These are phyloP conservation scores for Phytophthora sp. DNA, from an alignment of 352 stramenopile genomes.

Conservation along the genomic window DNA sequence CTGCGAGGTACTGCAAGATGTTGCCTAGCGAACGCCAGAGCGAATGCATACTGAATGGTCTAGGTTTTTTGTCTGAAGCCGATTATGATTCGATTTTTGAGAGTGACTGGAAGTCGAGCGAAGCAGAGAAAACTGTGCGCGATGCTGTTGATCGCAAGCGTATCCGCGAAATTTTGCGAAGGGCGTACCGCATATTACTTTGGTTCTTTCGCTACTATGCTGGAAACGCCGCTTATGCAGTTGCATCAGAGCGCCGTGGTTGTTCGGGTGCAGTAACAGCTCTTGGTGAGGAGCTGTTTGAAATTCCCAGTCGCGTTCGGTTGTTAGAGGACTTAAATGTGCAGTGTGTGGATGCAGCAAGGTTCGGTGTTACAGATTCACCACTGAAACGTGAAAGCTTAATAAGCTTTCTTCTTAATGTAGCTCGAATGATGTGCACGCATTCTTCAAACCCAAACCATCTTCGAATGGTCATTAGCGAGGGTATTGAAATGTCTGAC, in stretches of 20 bases:
- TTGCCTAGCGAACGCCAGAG: constrained; percentile 1
- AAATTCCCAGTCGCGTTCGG: constrained; percentile 51
- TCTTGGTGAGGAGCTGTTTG: constrained; percentile 41
- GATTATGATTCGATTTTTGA: constrained; percentile 60
- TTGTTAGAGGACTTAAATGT: constrained; percentile 75
- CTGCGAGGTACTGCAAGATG: not conserved
- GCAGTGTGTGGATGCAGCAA: constrained; percentile 44
- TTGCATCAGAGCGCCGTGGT: constrained; percentile 10
- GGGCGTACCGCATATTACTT: constrained; percentile 62
- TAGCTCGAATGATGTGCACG: constrained; percentile 52
- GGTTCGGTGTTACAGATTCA: constrained; percentile 54
- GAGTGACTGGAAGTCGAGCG: constrained; percentile 52
- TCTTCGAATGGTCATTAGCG: constrained; percentile 44
- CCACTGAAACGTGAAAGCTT: constrained; percentile 54
- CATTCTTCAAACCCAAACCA: constrained; percentile 42
- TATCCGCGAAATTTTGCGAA: constrained; percentile 47
- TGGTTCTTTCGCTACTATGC: constrained; percentile 72
- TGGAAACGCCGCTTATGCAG: constrained; percentile 22
- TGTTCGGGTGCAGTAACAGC: not conserved
- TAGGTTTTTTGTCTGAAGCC: constrained; percentile 28
- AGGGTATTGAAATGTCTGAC: constrained; percentile 70
- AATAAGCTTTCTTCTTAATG: constrained; percentile 53
- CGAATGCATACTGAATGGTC: constrained; percentile 38
- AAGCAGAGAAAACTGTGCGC: constrained; percentile 60
- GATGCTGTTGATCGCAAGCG: constrained; percentile 73